Conservation (phyloP, 148 eudicot genomes). For the Arctostaphylos glauca region DNA sequence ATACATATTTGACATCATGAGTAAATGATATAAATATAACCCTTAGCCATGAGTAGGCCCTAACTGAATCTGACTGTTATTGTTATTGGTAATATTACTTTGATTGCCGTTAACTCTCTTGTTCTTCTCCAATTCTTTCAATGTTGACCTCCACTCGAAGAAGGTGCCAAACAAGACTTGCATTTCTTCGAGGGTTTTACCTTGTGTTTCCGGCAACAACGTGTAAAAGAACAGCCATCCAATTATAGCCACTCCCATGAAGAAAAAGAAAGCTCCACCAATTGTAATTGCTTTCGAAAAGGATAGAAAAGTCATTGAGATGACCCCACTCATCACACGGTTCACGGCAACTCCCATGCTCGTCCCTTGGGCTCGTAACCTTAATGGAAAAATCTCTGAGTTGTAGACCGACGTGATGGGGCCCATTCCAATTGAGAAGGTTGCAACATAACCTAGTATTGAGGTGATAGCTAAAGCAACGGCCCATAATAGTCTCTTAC, state of each 20-base stretch:
- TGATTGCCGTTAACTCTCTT: background rate
- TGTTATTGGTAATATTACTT: background rate
- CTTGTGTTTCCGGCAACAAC: constrained; percentile 64
- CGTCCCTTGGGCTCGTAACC: constrained; percentile 54
- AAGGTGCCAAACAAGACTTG: constrained; percentile 55
- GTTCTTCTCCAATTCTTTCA: constrained; percentile 6
- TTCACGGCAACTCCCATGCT: constrained; percentile 55
- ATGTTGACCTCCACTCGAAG: constrained; percentile 34
- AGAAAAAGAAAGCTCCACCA: constrained; percentile 63
- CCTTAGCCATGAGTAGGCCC: background rate
- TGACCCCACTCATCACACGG: constrained; percentile 48
- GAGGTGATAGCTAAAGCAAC: background rate
- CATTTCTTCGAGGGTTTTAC: constrained; percentile 61
- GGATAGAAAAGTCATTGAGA: constrained; percentile 58
- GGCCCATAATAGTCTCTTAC: background rate
- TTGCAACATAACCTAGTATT: background rate
- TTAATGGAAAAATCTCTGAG: constrained; percentile 17
- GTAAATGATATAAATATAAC: background rate
- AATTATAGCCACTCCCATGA: constrained; percentile 39
- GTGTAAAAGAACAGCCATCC: constrained; percentile 59
- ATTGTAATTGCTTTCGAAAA: constrained; percentile 46
- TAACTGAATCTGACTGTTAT: constrained; percentile 19
- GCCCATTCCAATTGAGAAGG: constrained; percentile 2
- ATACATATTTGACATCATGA: background rate
- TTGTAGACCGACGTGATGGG: constrained; percentile 41